Base-by-base conservation (phyloP, 2,329 filamentous ascomycete genomes). In the Claviceps pazoutovae region DNA sequence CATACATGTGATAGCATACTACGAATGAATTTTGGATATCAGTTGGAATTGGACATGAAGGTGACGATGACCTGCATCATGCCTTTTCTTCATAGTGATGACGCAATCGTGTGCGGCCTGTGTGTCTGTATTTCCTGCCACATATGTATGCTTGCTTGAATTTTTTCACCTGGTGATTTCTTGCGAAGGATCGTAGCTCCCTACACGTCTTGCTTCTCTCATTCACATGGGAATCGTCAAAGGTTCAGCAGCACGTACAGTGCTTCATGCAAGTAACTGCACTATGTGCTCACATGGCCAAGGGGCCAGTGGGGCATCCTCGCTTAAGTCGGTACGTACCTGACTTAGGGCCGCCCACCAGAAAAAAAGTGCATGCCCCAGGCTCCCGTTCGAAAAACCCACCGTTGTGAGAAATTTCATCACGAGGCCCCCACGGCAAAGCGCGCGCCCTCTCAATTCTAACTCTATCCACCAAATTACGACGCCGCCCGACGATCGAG, bases 321-420 rank as follows among this genome's bases (percentile, higher is more conserved):
- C 61, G 59, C 61, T 55, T 63, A 64, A 57, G 52, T 34, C 11
- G 30, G 56, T 59, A 61, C 61, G 57, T 61, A 56, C 57, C 56
- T 53, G 16, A 36, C 54, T 67, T 69, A 71, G 68, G 68, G 68
- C 64, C 68, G 64, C 65, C 67, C 67, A 68, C 66, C 63, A 68
- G 67, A 63, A 68, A 68, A 67, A 53, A 48, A 44, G 55, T 51
- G 21, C 48, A 51, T 47, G 50, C 37, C 38, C 38, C 30, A 34
- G 14, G 38, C 16, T 5, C 39, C 39, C 17, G 14, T 44, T 16
- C 3, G 13, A 19, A 14, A 69, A 70, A 66, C 62, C 61, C 57
- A 56, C 51, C 50, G 23, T 53, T 54, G 57, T 55, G 62, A 60
- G 64, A 68, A 69, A 65, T 69, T 67, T 64, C 30, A 60, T 68